Conservation (phyloP, 345 rosid genomes). For the Dipteronia dyeriana region DNA sequence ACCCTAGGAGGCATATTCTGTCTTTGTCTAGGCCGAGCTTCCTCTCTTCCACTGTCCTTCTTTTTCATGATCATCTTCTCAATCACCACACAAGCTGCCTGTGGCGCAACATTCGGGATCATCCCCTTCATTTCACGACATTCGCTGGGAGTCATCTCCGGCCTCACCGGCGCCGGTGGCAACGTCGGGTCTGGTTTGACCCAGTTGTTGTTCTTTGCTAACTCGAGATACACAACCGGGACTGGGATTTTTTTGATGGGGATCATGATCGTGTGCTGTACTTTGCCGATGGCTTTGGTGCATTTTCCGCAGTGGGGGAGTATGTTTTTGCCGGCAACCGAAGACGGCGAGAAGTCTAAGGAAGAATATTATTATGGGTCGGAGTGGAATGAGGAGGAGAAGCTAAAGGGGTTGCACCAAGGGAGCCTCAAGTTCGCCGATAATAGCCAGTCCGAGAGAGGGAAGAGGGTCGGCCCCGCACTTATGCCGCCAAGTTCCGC, state of each 20-base stretch:
- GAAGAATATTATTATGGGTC: slow-evolving; percentile 48
- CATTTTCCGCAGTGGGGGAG: slow-evolving; percentile 74
- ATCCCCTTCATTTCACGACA: slow-evolving; percentile 73
- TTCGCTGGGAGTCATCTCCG: slow-evolving; percentile 73
- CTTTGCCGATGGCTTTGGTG: slow-evolving; percentile 41
- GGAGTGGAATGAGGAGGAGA: slow-evolving; percentile 50
- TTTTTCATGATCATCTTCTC: slow-evolving; percentile 76
- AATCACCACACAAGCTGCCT: slow-evolving; percentile 74
- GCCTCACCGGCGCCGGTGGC: slow-evolving; percentile 78
- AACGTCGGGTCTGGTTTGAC: slow-evolving; percentile 84
- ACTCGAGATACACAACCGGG: slow-evolving; percentile 51
- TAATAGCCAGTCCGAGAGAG: slow-evolving; percentile 47
- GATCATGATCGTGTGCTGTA: slow-evolving; percentile 57
- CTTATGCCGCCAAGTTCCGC: slow-evolving; percentile 23
- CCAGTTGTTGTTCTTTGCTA: slow-evolving; percentile 63
- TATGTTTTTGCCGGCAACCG: slow-evolving; percentile 51
- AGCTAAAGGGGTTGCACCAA: slow-evolving; percentile 43
- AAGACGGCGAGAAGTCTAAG: slow-evolving; percentile 33
- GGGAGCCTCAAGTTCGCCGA: slow-evolving; percentile 50
- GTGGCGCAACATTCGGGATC: slow-evolving; percentile 79
- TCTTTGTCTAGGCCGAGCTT: slow-evolving; percentile 72
- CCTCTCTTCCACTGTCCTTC: slow-evolving; percentile 61
- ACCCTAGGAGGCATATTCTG: slow-evolving; percentile 78
- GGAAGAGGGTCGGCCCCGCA: slow-evolving; percentile 28
- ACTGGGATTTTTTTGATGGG: slow-evolving; percentile 69